phyloP scores from a whole-genome alignment of 2,329 filamentous ascomycete species.

The Xylaria sp. region DNA sequence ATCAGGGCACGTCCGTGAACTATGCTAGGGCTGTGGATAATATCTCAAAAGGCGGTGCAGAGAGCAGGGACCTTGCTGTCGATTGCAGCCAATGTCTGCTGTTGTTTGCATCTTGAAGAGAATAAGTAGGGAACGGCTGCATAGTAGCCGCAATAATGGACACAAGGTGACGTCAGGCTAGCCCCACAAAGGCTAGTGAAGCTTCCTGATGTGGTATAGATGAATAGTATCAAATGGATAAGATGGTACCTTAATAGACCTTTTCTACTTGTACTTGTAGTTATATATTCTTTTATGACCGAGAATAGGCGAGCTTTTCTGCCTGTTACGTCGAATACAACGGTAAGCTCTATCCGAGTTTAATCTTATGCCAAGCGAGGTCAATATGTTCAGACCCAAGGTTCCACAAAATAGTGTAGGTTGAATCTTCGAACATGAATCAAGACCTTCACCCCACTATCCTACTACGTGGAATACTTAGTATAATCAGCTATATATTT shows the following conservation, averaged over 20 bases:
- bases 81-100: neutral
- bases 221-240: neutral
- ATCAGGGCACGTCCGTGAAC: neutral
- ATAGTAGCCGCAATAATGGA: constrained; percentile 17
- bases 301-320: neutral
- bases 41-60: neutral
- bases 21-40: constrained; percentile 3
- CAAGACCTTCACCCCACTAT: neutral
- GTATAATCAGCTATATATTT: neutral
- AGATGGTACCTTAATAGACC: neutral
- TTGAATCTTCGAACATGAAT: neutral
- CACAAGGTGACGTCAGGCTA: constrained; percentile 25
- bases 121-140: constrained; percentile 1
- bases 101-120: neutral
- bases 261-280: neutral
- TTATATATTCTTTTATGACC: neutral
- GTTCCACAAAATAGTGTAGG: neutral
- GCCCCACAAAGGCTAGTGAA: constrained; percentile 14
- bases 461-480: too few relatives aligned
- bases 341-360: neutral
- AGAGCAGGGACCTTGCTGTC: neutral
- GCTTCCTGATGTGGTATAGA: constrained; percentile 1
- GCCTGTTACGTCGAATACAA: too few relatives aligned
- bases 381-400: neutral
- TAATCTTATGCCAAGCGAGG: neutral